Base-by-base conservation (phyloP, 1,139 yeast species). In the Protomyces gravidus region DNA sequence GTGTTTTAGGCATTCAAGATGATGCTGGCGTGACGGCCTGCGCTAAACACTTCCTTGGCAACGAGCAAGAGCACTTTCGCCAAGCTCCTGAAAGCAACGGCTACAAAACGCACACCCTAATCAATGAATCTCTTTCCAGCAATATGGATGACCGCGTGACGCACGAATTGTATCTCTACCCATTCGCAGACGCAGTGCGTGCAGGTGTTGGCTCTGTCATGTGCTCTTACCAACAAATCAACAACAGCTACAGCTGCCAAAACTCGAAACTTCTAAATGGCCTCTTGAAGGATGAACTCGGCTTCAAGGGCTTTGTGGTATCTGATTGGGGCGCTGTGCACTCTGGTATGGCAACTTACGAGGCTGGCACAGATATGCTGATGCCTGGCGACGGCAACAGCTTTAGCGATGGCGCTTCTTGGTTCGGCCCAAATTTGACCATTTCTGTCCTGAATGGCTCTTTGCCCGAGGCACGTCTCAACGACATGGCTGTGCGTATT, bases 301-400 rank as follows among this genome's bases (percentile, higher is more conserved):
- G 85, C 0, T 83, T 83, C 67, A 85, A 83, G 69, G 88, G 87
- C 0, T 82, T 81, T 68, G 83, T 83, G 5, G 78, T 82, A 60
- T 78, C 84, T 32, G 87, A 83, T 67, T 82, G 86, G 86, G 82
- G 81, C 26, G 86, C 84, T 3, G 82, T 79, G 63, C 82, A 79
- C 63, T 70, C 80, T 17, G 86, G 86, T 6, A 80, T 82, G 4
- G 75, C 76, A 59, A 76, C 84, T 0, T 82, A 81, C 0, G 70
- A 80, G 28, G 78, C 85, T 1, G 88, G 88, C 1, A 71, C 81
- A 47, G 87, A 83, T 70, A 81, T 83, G 85, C 74, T 79, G 4
- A 82, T 83, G 86, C 87, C 87, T 0, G 86, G 85, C 28, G 59
- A 47, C 15, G 59, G 52, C 19, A 32, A 45, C 57, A 19, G 25